Evolutionary conservation across 2,329 filamentous ascomycete species (phyloP).

Genomic region (Septoria linicola): DNA sequence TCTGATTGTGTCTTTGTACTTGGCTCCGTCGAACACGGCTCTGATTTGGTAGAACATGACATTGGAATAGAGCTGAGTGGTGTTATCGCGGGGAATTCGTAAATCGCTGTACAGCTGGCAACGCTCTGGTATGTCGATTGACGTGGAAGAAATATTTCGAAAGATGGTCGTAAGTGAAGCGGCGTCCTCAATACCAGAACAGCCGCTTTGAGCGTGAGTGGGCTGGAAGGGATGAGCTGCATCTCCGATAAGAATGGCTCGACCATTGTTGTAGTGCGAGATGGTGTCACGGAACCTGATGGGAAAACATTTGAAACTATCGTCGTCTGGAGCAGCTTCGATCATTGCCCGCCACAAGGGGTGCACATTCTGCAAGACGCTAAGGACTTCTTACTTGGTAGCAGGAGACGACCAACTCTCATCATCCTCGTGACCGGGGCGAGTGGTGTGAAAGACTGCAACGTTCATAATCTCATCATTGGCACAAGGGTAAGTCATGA

Average conservation of each 20-base stretch:
- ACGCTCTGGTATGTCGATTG: neutral
- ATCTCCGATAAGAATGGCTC: conserved; percentile 14
- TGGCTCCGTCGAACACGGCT: neutral
- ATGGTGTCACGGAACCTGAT: conserved; percentile 14
- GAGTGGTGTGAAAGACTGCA: conserved; percentile 20
- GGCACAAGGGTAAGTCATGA: conserved; percentile 20
- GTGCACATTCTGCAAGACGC: conserved; percentile 13
- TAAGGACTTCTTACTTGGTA: conserved; percentile 14
- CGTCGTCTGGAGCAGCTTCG: conserved; percentile 9
- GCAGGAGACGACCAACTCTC: conserved; percentile 22
- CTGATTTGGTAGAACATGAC: conserved; percentile 10
- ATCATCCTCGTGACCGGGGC: conserved; percentile 18
- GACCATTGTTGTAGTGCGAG: conserved; percentile 8
- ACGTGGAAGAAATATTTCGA: neutral
- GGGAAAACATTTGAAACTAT: conserved; percentile 17
- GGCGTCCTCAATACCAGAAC: conserved; percentile 16
- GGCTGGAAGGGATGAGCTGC: conserved; percentile 17
- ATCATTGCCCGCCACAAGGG: conserved; percentile 16
- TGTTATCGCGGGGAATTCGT: conserved; percentile 12
- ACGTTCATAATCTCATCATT: conserved; percentile 22
- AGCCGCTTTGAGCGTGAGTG: conserved; percentile 13
- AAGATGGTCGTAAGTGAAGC: conserved; percentile 12
- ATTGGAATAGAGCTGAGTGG: conserved; percentile 17
- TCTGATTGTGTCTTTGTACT: conserved; percentile 1
- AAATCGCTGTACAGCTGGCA: conserved; percentile 15